Percentiles rank a stretch among this genome's conserved stretches.
These are phyloP conservation scores for Fusarium pseudocircinatum DNA, from an alignment of 2,329 filamentous ascomycete genomes.

Conservation along the genomic window DNA sequence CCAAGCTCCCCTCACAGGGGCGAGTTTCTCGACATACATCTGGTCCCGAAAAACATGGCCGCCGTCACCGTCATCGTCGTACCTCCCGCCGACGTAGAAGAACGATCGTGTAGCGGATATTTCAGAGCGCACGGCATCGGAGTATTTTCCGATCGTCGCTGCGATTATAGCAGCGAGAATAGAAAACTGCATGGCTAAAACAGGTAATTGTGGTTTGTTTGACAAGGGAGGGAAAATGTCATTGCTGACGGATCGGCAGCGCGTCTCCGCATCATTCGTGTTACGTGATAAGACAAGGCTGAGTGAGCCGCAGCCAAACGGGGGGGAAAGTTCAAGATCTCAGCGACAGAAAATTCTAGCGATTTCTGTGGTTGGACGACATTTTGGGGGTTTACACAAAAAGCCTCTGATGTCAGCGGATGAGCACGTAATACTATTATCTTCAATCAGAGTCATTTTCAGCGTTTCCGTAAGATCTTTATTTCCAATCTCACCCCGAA, in stretches of 20 bases:
- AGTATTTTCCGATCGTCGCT: conserved; percentile 12
- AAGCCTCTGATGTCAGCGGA: not conserved
- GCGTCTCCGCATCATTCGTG: conserved; percentile 8
- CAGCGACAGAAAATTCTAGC: not conserved
- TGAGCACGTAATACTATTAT: not conserved
- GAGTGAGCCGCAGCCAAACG: conserved; percentile 1
- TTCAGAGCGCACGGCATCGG: conserved; percentile 9
- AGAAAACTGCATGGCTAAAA: conserved; percentile 12
- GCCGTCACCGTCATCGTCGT: conserved; percentile 32
- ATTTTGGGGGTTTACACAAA: not conserved
- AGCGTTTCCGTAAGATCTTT: not conserved
- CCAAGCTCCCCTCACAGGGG: conserved; percentile 8
- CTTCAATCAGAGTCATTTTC: not conserved
- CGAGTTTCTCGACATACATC: conserved; percentile 40
- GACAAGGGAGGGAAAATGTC: not conserved
- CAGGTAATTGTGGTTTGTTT: not conserved
- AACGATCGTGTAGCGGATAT: conserved; percentile 28
- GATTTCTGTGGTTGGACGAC: not conserved
- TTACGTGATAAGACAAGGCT: conserved; percentile 1
- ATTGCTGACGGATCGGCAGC: conserved; percentile 10
- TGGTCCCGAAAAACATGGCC: conserved; percentile 37
- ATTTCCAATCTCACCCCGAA: not conserved
- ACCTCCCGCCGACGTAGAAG: conserved; percentile 33
- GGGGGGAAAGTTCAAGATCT: not conserved
- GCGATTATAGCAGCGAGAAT: conserved; percentile 1